Conservation (phyloP, 176 grass and related monocot species). For the Raddia distichophylla region DNA sequence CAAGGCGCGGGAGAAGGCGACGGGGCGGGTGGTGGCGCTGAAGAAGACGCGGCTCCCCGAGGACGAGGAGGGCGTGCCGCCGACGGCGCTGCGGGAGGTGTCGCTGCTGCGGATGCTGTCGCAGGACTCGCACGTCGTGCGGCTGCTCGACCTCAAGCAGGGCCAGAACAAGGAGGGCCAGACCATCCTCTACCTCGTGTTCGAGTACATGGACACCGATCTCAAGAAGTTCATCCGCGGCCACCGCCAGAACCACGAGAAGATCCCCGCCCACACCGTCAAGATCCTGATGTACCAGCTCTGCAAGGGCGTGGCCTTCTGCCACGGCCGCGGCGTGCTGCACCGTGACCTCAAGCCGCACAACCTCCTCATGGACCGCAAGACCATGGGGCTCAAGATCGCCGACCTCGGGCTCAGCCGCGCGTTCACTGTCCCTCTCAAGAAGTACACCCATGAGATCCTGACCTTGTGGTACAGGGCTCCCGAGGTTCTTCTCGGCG, state of each 20-base stretch:
- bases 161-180: slow-evolving; percentile 85
- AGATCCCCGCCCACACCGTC: slow-evolving; percentile 54
- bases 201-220: slow-evolving; percentile 99
- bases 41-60: slow-evolving; percentile 99
- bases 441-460: no score
- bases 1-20: slow-evolving; percentile 95
- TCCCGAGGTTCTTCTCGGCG: no score
- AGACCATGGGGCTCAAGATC: no score
- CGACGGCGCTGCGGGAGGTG: slow-evolving; percentile 96
- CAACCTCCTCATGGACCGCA: no score
- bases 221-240: slow-evolving; percentile 94
- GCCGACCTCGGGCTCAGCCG: no score
- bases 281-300: slow-evolving; percentile 80
- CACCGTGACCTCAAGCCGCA: no score
- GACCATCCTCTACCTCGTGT: slow-evolving; percentile 95
- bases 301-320: slow-evolving; percentile 58
- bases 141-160: slow-evolving; percentile 95
- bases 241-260: slow-evolving; percentile 65
- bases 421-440: no score
- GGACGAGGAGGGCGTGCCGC: slow-evolving; percentile 96
- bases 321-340: not conserved
- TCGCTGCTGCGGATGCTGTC: slow-evolving; percentile 99
- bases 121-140: slow-evolving; percentile 80
- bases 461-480: no score
- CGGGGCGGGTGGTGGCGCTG: slow-evolving; percentile 88